phyloP scores from a whole-genome alignment of 2,329 filamentous ascomycete species.

The Colletotrichum spinosum region DNA sequence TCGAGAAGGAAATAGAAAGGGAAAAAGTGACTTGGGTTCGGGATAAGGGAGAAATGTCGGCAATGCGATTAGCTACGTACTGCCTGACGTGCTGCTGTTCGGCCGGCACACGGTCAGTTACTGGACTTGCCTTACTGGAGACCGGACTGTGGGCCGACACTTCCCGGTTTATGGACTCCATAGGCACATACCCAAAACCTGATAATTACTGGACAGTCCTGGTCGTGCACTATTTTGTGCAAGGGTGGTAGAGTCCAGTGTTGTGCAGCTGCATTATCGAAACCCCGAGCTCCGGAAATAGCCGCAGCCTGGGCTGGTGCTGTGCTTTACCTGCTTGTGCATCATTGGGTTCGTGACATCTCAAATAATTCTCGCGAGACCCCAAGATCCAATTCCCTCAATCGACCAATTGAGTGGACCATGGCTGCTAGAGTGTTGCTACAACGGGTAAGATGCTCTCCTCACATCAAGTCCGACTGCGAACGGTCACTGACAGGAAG shows the following conservation, averaged over 20 bases:
- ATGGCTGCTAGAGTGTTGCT: constrained; percentile 72
- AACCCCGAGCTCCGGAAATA: constrained; percentile 43
- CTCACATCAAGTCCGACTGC: not conserved
- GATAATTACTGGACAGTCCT: too few relatives aligned
- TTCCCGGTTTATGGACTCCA: too few relatives aligned
- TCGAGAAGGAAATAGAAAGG: constrained; percentile 1
- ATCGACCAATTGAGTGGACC: constrained; percentile 60
- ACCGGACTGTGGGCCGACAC: constrained; percentile 6
- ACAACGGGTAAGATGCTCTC: constrained; percentile 59
- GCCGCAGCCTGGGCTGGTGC: constrained; percentile 41
- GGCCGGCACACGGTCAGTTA: too few relatives aligned
- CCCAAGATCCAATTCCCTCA: constrained; percentile 39
- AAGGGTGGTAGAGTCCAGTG: constrained; percentile 11
- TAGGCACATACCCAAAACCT: too few relatives aligned
- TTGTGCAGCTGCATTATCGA: constrained; percentile 35
- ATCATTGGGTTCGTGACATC: constrained; percentile 38
- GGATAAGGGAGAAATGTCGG: constrained; percentile 19
- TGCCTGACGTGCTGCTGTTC: constrained; percentile 11
- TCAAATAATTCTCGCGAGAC: constrained; percentile 39
- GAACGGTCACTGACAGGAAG: constrained; percentile 28
- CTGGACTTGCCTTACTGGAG: not conserved
- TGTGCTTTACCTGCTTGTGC: constrained; percentile 27
- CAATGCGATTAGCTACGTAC: constrained; percentile 25
- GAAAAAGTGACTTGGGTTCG: constrained; percentile 30
- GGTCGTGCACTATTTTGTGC: constrained; percentile 16